phyloP scores from a whole-genome alignment of 2,329 filamentous ascomycete species.

The Penicillium griseofulvum region DNA sequence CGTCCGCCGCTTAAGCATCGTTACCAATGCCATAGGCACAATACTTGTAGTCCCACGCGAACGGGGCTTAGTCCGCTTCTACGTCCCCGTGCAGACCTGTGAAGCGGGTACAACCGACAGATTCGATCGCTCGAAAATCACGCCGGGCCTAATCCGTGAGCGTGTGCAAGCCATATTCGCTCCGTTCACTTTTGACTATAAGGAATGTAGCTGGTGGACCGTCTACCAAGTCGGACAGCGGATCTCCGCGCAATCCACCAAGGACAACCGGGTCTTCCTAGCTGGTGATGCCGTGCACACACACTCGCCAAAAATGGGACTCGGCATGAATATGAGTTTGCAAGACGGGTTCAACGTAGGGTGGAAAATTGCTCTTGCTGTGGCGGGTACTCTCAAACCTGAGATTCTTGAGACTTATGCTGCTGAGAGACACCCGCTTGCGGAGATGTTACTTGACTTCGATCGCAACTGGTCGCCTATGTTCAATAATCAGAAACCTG shows the following conservation, averaged over 20 bases:
- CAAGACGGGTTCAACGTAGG: conserved; percentile 55
- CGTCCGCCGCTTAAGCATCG: conserved; percentile 55
- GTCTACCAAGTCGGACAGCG: conserved; percentile 24
- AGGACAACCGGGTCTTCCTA: conserved; percentile 18
- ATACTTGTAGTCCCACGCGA: conserved; percentile 32
- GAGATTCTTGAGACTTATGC: conserved; percentile 53
- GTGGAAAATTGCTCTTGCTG: conserved; percentile 55
- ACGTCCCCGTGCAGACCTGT: conserved; percentile 21
- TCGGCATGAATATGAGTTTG: conserved; percentile 44
- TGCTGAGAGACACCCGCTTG: conserved; percentile 57
- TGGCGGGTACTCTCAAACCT: conserved; percentile 41
- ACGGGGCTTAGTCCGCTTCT: conserved; percentile 21
- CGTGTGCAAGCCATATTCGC: conserved; percentile 18
- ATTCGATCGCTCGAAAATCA: conserved; percentile 21
- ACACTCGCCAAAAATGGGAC: conserved; percentile 23
- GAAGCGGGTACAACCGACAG: conserved; percentile 8
- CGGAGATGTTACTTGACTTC: conserved; percentile 64
- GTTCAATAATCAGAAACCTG: conserved; percentile 11
- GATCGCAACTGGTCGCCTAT: conserved; percentile 46
- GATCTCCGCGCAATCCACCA: conserved; percentile 16
- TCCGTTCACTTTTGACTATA: conserved; percentile 22
- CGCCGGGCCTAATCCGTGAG: conserved; percentile 14
- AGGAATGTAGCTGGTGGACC: conserved; percentile 23
- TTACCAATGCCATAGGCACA: conserved; percentile 54
- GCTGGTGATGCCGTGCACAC: conserved; percentile 26